phyloP scores from a whole-genome alignment of 148 eudicot genomes.

The Simmondsia chinensis region DNA sequence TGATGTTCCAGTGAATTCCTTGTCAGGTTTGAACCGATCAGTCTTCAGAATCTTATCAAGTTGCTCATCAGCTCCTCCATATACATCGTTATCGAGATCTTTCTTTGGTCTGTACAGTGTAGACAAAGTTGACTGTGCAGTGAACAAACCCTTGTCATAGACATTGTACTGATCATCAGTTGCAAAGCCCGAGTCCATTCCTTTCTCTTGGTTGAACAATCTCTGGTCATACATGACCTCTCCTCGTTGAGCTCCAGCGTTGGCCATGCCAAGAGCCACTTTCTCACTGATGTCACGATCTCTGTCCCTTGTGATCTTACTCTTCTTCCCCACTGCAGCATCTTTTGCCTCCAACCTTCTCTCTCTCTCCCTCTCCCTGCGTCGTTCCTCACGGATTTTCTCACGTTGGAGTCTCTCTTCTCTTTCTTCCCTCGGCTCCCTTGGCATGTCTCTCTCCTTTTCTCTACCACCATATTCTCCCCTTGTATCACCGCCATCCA shows the following conservation, averaged over 20 bases:
- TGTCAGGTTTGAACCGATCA: conserved; percentile 68
- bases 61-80: conserved; percentile 81
- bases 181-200: conserved; percentile 87
- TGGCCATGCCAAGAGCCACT: conserved; percentile 91
- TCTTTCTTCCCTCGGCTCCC: conserved; percentile 53
- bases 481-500: conserved; percentile 33
- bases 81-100: conserved; percentile 54
- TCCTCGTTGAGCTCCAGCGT: conserved; percentile 39
- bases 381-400: conserved; percentile 68
- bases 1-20: conserved; percentile 55
- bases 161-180: conserved; percentile 77
- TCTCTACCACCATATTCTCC: conserved; percentile 30
- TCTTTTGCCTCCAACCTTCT: conserved; percentile 88
- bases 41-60: conserved; percentile 69
- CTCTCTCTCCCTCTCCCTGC: conserved; percentile 76
- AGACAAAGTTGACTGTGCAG: conserved; percentile 63
- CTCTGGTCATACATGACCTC: conserved; percentile 87
- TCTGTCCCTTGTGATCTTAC: conserved; percentile 72
- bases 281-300: conserved; percentile 90
- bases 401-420: conserved; percentile 55
- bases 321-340: conserved; percentile 78
- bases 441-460: conserved; percentile 29
- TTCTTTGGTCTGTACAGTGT: conserved; percentile 75
- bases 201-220: conserved; percentile 82
- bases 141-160: conserved; percentile 73